Evolutionary conservation across 257 asterid species (phyloP), one percentile per base, ranked within the genome.

Genomic region (Gentiana straminea): DNA sequence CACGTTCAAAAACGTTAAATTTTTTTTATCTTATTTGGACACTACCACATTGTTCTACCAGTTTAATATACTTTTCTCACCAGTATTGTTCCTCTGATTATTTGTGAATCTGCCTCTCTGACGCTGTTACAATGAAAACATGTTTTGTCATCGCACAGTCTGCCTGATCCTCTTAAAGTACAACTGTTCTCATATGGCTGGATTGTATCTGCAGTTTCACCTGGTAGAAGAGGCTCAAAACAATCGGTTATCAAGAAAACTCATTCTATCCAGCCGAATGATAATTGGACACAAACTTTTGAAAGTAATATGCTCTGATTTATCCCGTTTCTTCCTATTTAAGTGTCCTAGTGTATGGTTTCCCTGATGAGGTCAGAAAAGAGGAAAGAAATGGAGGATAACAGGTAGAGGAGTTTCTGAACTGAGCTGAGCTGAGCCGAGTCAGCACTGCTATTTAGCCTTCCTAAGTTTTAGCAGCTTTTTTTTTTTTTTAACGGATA

Each of bases 1-100:
- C 46, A 58, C 64, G 50, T 51, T 62, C 49, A 13, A 32, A 37
- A 59, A 39, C 54, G 58, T 62, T 41, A 35, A 68, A 47, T 37
- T 54, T 58, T 49, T 32, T 3, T 54, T 51, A 13, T 60, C 47
- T 58, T 57, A 52, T 33, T 61, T 45, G 62, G 49, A 41, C 56
- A 59, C 41, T 65, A 59, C 38, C 33, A 34, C 64, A 56, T 49
- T 49, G 34, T 50, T 65, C 15, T 41, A 15, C 60, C 55, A 13
- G 7, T 13, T 24, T 57, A 49, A 55, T 60, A 34, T 61, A 43
- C 63, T 54, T 54, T 64, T n/a, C 95, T 82, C 65, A 91, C 98
- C 94, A 91, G 79, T 66, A 91, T 77, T n/a, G 98, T 91, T 78
- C 96, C 98, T 75, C 95, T 82, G 59, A 87, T 90, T 8, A 80